Evolutionary conservation across 495 filamentous ascomycete genomes (phyloP).

Genomic region (Talaromyces borbonicus): DNA sequence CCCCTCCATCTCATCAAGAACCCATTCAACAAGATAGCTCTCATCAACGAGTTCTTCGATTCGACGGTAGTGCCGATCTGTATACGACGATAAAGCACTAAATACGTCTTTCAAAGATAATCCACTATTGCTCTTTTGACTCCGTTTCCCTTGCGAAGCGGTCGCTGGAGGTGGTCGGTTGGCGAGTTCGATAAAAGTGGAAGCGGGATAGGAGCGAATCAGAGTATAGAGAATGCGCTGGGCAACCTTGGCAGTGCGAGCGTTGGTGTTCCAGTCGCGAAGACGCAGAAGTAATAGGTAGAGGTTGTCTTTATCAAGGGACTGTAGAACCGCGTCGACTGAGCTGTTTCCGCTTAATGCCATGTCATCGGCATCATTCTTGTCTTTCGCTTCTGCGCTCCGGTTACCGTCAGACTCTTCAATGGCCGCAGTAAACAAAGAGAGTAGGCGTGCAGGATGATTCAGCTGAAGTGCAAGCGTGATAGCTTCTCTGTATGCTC

Average conservation of each 20-base stretch:
- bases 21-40: conserved; percentile 88
- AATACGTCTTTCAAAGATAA: conserved; percentile 72
- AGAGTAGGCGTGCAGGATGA: conserved; percentile 77
- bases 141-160: conserved; percentile 20
- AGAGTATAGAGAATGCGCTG: conserved; percentile 78
- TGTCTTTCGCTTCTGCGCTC: conserved; percentile 18
- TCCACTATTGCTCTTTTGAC: conserved; percentile 32
- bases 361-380: conserved; percentile 44
- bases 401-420: conserved; percentile 39
- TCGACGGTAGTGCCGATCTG: conserved; percentile 80
- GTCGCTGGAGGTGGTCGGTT: conserved; percentile 22
- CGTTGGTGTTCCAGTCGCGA: conserved; percentile 96
- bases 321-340: conserved; percentile 75
- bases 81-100: conserved; percentile 75
- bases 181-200: conserved; percentile 59
- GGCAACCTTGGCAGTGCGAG: conserved; percentile 70
- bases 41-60: conserved; percentile 88
- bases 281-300: conserved; percentile 67
- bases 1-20: conserved; percentile 85
- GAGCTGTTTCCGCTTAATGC: conserved; percentile 62
- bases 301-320: conserved; percentile 74
- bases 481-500: conserved; percentile 85
- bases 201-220: conserved; percentile 65
- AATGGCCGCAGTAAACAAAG: conserved; percentile 71
- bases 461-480: conserved; percentile 85